These are phyloP conservation scores for Sugiyamaella japonica DNA, from an alignment of 1,139 yeast species.

Conservation along the genomic window DNA sequence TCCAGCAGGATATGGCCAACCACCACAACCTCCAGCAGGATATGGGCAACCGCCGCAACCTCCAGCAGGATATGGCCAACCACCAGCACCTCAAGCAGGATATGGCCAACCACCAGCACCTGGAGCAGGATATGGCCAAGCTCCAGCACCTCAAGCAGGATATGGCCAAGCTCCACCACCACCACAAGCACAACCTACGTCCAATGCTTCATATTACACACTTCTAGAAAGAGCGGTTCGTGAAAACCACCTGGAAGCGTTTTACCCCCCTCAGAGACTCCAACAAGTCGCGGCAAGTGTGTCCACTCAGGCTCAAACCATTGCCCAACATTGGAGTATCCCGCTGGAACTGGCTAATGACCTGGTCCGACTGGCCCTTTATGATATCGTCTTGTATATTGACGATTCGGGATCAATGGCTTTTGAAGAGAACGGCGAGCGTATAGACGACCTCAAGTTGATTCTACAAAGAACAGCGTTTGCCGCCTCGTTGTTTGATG, in stretches of 20 bases:
- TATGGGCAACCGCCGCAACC: no score
- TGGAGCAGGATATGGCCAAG: no score
- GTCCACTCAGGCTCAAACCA: slow-evolving; percentile 30
- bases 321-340: slow-evolving; percentile 36
- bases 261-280: slow-evolving; percentile 38
- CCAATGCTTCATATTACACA: slow-evolving; percentile 20
- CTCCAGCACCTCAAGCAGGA: background rate
- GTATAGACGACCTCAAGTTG: slow-evolving; percentile 40
- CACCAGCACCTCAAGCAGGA: no score
- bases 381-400: slow-evolving; percentile 39
- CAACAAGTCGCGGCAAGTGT: slow-evolving; percentile 36
- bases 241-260: slow-evolving; percentile 36
- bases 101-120: no score
- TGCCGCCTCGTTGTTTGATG: slow-evolving; percentile 39
- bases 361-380: slow-evolving; percentile 37
- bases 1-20: background rate
- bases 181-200: background rate
- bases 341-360: slow-evolving; percentile 40
- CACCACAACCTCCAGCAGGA: background rate
- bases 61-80: slow-evolving; percentile 8
- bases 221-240: slow-evolving; percentile 35
- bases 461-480: slow-evolving; percentile 38
- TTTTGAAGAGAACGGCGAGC: slow-evolving; percentile 42
- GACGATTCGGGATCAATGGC: slow-evolving; percentile 43
- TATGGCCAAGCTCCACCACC: slow-evolving; percentile 18